A percentile compares a stretch with the other conserved stretches of the same genome.
phyloP scores from a whole-genome alignment of 2,329 filamentous ascomycete species.

The Colletotrichum sp. region DNA sequence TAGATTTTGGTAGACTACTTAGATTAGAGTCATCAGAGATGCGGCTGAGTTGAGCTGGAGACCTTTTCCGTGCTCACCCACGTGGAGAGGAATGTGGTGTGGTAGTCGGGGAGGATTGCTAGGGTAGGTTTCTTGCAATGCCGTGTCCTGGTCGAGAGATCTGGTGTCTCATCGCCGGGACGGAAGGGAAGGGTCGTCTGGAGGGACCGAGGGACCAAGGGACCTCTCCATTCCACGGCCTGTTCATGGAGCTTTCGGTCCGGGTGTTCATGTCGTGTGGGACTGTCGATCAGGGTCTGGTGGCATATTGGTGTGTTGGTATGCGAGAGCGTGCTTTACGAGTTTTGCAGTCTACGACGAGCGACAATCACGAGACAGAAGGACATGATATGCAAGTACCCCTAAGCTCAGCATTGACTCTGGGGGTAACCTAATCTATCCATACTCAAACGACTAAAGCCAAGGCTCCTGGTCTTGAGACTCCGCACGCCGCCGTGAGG shows the following conservation, averaged over 20 bases:
- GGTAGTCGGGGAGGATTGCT: background rate
- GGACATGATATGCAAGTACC: too few species aligned
- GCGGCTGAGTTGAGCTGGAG: background rate
- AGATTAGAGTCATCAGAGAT: background rate
- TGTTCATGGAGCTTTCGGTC: background rate
- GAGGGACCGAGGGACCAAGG: background rate
- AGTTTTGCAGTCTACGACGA: too few species aligned
- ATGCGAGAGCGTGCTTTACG: too few species aligned
- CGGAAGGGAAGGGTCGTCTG: background rate
- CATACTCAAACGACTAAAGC: background rate
- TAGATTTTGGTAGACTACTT: background rate
- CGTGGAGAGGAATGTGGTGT: background rate
- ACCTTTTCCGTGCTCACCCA: rapidly evolving
- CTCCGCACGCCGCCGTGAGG: background rate
- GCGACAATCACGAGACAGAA: too few species aligned
- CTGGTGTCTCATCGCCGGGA: background rate
- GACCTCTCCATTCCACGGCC: background rate
- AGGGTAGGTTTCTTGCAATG: background rate
- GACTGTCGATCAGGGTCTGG: background rate
- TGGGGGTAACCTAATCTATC: too few species aligned
- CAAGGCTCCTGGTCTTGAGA: background rate
- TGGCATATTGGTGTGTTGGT: background rate
- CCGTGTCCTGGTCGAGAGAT: background rate
- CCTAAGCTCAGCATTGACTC: too few species aligned
- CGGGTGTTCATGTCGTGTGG: background rate